These are phyloP conservation scores for Hypoxylon sp. DNA, from an alignment of 2,329 filamentous ascomycete species.

Conservation along the genomic window DNA sequence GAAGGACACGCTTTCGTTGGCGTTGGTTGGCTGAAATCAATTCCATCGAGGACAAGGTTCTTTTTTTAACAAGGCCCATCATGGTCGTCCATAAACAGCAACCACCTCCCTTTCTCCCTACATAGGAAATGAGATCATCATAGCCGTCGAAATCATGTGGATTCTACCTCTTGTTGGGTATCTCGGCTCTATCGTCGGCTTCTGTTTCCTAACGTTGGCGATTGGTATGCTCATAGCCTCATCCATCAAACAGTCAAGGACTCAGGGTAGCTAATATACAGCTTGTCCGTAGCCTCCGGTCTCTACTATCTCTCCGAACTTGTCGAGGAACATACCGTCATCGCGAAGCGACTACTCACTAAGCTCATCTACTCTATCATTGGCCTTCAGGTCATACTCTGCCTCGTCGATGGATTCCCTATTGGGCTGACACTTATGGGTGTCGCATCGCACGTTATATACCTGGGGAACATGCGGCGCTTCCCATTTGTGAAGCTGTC, in stretches of 20 bases:
- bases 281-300: constrained; percentile 78
- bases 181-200: constrained; percentile 87
- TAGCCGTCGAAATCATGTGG: constrained; percentile 78
- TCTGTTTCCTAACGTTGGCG: constrained; percentile 92
- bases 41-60: constrained; percentile 18
- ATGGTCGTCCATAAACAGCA: constrained; percentile 28
- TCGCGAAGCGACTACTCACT: constrained; percentile 88
- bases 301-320: constrained; percentile 98
- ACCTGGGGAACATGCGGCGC: constrained; percentile 85
- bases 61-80: constrained; percentile 19
- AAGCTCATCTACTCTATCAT: constrained; percentile 89
- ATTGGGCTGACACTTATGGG: constrained; percentile 80
- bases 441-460: constrained; percentile 85
- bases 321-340: constrained; percentile 96
- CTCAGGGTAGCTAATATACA: constrained; percentile 39
- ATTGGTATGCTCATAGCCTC: constrained; percentile 72
- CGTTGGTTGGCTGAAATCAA: constrained; percentile 23
- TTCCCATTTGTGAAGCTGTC: constrained; percentile 86
- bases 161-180: constrained; percentile 94
- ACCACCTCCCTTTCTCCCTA: constrained; percentile 25
- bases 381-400: constrained; percentile 79
- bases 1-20: constrained; percentile 42
- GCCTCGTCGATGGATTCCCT: constrained; percentile 88
- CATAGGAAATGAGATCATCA: constrained; percentile 41
- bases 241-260: constrained; percentile 1